Percentiles rank a stretch among this genome's conserved stretches.
These are phyloP conservation scores for Aegilops speltoides DNA, from an alignment of 176 grass and related monocot species.

Conservation along the genomic window DNA sequence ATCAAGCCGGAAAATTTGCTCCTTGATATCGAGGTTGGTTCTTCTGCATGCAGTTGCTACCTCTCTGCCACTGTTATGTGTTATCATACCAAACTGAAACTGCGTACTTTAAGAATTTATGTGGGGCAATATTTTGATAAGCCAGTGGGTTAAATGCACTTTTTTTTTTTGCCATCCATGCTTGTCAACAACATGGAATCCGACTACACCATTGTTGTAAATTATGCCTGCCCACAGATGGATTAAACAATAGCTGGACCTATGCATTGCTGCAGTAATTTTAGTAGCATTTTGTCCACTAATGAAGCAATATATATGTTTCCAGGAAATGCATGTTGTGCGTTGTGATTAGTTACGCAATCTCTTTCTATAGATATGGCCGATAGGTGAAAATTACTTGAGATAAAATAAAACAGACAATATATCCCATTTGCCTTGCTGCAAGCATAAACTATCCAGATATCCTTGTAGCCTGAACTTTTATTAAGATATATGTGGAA, in stretches of 20 bases:
- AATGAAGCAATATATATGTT: neutral
- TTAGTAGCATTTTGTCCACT: neutral
- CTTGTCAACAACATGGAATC: neutral
- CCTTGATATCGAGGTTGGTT: constrained; percentile 76
- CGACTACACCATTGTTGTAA: neutral
- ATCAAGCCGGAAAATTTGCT: constrained; percentile 98
- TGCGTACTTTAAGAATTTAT: constrained; percentile 6
- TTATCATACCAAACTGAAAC: constrained; percentile 4
- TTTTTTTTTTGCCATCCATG: neutral
- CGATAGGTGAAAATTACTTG: neutral
- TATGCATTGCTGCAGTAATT: neutral
- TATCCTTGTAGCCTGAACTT: neutral
- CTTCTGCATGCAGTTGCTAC: neutral
- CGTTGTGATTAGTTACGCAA: neutral
- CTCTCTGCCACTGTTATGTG: neutral
- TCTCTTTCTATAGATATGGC: neutral
- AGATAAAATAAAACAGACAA: neutral
- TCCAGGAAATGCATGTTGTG: neutral
- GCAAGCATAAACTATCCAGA: neutral
- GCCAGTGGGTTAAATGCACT: neutral
- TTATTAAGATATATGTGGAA: neutral
- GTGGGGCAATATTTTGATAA: neutral
- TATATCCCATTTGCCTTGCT: neutral
- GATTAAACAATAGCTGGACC: neutral
- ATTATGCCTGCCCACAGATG: neutral